Evolutionary conservation across 73 alveolate species (phyloP).

Genomic region (Symbiodinium pilosum): DNA sequence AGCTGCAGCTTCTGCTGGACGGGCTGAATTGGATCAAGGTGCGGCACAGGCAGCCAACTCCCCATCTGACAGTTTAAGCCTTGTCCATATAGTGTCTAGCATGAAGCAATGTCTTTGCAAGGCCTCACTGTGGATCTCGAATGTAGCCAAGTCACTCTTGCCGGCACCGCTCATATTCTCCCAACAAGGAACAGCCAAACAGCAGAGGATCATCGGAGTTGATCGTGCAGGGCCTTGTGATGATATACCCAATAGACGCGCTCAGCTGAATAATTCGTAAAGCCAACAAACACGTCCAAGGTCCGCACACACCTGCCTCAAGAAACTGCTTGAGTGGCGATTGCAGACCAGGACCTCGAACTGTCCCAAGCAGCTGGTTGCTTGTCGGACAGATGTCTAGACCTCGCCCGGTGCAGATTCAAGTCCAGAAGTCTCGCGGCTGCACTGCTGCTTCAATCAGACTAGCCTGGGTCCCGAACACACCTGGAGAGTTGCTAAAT

Average conservation of each 20-base stretch:
- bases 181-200: conserved; percentile 43
- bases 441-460: neutral
- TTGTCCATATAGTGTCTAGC: neutral
- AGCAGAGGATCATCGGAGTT: conserved; percentile 88
- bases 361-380: conserved; percentile 80
- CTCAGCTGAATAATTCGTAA: too few species aligned
- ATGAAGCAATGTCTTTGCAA: neutral
- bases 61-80: conserved; percentile 63
- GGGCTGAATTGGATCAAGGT: neutral
- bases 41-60: conserved; percentile 63
- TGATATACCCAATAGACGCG: too few species aligned
- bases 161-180: conserved; percentile 52
- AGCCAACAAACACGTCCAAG: neutral
- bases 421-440: neutral
- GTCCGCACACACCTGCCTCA: conserved; percentile 44
- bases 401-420: neutral
- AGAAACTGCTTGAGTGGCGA: conserved; percentile 36
- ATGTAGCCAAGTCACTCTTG: conserved; percentile 14
- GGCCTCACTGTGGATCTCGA: neutral
- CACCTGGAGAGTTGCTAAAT: conserved; percentile 40
- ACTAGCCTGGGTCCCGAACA: conserved; percentile 6
- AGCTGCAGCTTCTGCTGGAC: neutral
- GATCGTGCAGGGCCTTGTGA: conserved; percentile 94
- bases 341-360: neutral
- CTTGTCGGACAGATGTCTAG: conserved; percentile 79